Percentiles rank a stretch among this genome's conserved stretches.
phyloP scores from a whole-genome alignment of 228 moss, liverwort and hornwort genomes.

The Sphagnum magellanicum region DNA sequence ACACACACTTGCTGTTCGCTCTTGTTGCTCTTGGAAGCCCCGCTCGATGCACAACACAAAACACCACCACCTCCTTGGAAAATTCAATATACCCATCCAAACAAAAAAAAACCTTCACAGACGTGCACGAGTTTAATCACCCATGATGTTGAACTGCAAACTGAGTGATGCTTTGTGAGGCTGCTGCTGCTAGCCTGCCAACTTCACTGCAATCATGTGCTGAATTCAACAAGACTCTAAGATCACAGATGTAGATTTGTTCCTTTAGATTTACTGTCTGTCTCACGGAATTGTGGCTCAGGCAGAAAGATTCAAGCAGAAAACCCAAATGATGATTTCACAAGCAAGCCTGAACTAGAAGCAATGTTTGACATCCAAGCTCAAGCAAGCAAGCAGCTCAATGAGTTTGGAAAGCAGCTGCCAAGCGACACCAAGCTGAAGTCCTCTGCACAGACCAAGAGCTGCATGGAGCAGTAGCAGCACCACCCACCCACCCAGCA shows the following conservation, averaged over 20 bases:
- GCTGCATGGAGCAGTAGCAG: neutral
- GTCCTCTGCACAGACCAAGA: too few relatives aligned
- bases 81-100: too few relatives aligned
- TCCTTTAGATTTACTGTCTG: slow-evolving; percentile 20
- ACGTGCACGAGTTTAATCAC: too few relatives aligned
- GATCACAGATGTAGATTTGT: slow-evolving; percentile 8
- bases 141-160: too few relatives aligned
- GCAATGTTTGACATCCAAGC: slow-evolving; percentile 6
- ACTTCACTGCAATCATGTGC: too few relatives aligned
- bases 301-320: slow-evolving; percentile 24
- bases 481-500: slow-evolving; percentile 10
- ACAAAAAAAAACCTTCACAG: too few relatives aligned
- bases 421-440: neutral
- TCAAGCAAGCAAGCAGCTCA: slow-evolving; percentile 21
- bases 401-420: slow-evolving; percentile 15
- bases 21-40: slow-evolving; percentile 7
- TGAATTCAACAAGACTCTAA: too few relatives aligned
- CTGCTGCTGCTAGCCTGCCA: too few relatives aligned
- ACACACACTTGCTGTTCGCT: slow-evolving; percentile 1
- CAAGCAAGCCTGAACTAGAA: slow-evolving; percentile 18
- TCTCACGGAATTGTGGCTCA: slow-evolving; percentile 22
- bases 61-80: too few relatives aligned
- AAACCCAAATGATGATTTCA: slow-evolving; percentile 6
- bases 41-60: slow-evolving; percentile 8
- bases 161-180: too few relatives aligned